phyloP scores from a whole-genome alignment of 192 early-diverging fungal species.

The Coemansia erecta region DNA sequence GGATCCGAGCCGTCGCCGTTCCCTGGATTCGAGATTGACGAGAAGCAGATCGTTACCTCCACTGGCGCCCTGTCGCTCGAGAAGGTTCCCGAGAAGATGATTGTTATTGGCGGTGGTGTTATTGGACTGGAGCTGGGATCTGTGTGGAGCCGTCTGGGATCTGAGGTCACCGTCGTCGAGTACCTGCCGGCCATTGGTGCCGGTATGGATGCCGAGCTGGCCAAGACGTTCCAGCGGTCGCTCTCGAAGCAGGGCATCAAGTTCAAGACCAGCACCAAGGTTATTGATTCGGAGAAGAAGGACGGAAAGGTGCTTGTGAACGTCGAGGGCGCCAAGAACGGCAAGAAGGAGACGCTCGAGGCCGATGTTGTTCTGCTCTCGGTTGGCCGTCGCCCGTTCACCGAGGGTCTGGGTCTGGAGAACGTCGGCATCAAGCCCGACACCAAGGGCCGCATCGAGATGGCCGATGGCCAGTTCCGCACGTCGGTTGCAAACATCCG shows the following conservation, averaged over 20 bases:
- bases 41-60: constrained; percentile 95
- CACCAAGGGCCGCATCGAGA: constrained; percentile 80
- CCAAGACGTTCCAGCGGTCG: constrained; percentile 88
- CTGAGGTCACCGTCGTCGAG: constrained; percentile 95
- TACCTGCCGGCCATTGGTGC: constrained; percentile 90
- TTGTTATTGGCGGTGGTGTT: constrained; percentile 98
- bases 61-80: constrained; percentile 93
- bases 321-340: constrained; percentile 85
- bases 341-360: constrained; percentile 75
- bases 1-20: constrained; percentile 92
- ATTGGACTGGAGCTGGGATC: constrained; percentile 99
- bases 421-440: constrained; percentile 88
- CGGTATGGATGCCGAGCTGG: constrained; percentile 94
- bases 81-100: constrained; percentile 96
- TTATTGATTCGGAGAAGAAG: constrained; percentile 78
- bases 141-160: constrained; percentile 93
- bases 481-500: constrained; percentile 86
- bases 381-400: constrained; percentile 93
- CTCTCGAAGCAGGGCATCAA: constrained; percentile 95
- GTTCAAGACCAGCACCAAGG: constrained; percentile 98
- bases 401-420: constrained; percentile 88
- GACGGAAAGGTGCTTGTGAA: constrained; percentile 88
- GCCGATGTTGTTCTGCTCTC: constrained; percentile 92
- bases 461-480: constrained; percentile 71
- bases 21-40: constrained; percentile 93